Evolutionary conservation across 208 protist genomes (phyloP).

Genomic region (Tritrichomonas musculus): DNA sequence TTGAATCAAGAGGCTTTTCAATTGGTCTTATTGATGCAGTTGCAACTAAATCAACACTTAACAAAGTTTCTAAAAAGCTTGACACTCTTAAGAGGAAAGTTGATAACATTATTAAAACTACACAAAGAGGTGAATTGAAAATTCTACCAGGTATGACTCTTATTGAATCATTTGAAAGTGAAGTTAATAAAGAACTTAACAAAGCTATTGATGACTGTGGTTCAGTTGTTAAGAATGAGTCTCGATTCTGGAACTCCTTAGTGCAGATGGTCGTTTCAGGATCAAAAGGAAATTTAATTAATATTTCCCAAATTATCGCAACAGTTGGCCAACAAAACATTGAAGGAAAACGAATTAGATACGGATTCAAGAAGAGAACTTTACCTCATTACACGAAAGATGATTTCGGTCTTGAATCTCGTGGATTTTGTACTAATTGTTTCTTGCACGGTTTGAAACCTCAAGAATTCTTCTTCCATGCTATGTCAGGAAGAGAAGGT

Average conservation of each 20-base stretch:
- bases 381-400: conserved; percentile 96
- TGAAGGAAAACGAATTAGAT: conserved; percentile 93
- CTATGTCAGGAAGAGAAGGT: conserved; percentile 96
- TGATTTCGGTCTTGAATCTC: conserved; percentile 85
- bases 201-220: conserved; percentile 57
- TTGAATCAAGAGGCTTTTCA: conserved; percentile 76
- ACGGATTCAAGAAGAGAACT: conserved; percentile 79
- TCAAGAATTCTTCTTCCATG: conserved; percentile 99
- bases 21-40: conserved; percentile 96
- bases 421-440: conserved; percentile 94
- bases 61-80: conserved; percentile 54
- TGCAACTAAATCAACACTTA: conserved; percentile 74
- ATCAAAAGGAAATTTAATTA: conserved; percentile 94
- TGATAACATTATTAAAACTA: conserved; percentile 70
- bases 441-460: conserved; percentile 94
- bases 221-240: conserved; percentile 58
- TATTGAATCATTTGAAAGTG: conserved; percentile 92
- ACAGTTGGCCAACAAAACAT: conserved; percentile 99
- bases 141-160: conserved; percentile 74
- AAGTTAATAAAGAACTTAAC: conserved; percentile 80
- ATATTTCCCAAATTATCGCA: conserved; percentile 97
- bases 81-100: conserved; percentile 65
- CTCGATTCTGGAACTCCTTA: conserved; percentile 78
- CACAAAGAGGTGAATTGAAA: conserved; percentile 79
- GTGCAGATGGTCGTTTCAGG: conserved; percentile 89